Base-by-base conservation (phyloP, 768 basidiomycete species). In the Termitomyces sp. region DNA sequence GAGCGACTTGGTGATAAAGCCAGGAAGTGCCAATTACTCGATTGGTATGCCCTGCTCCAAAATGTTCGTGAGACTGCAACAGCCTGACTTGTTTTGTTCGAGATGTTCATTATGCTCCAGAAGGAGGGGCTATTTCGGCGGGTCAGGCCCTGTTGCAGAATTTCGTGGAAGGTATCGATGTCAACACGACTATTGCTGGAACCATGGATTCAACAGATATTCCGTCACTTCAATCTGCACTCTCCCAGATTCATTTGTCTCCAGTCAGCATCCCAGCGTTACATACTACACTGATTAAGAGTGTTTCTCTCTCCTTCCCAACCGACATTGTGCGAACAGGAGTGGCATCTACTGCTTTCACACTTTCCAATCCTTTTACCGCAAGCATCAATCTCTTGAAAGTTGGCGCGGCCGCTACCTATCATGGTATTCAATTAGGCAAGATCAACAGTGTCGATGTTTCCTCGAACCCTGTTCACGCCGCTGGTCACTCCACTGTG, bases 311-410 rank as follows among this genome's bases (percentile, higher is more conserved):
- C 33, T 71, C 75, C 21, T 85, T 90, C 72, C 86, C 87, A 1
- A 69, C 71, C 11, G 70, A 89, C 62, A 84, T 89, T 45, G 81
- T 78, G 17, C 69, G 76, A 60, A 87, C 82, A 1, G 84, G 83
- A 12, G 66, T 85, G 19, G 85, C 85, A 1, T 74, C 75, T n/a
- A 72, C 80, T 5, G 70, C 79, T 1, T 86, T 89, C 64, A 74
- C 70, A 0, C 73, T 90, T 30, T 70, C 74, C 19, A 87, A 90
- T 63, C 86, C 86, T 0, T 90, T 90, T 70, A 87, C 85, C 0
- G 85, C 87, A 17, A 81, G 80, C 64, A 81, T 90, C 66, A 85
- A 83, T 64, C 67, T 90, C 15, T 65, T 85, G n/a, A 66, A 72
- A 45, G 68, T 89, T 17, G 70, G 68, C 2, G 79, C 86, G 1